phyloP scores from a whole-genome alignment of 2,329 filamentous ascomycete species.

The Sporothrix mexicana region DNA sequence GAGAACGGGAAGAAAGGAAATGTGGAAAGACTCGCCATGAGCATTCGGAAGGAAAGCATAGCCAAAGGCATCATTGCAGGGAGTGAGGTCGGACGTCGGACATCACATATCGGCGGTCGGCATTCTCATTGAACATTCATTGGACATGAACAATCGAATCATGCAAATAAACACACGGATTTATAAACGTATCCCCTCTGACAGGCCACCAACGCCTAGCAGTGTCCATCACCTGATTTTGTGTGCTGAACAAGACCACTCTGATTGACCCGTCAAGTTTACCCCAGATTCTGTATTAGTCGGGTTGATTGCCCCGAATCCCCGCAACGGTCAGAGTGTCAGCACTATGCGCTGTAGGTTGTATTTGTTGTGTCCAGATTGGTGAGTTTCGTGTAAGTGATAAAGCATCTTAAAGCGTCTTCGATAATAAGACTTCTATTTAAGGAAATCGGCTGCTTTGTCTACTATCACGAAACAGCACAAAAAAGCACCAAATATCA shows the following conservation, averaged over 20 bases:
- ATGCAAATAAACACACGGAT: not conserved
- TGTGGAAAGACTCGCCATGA: not conserved
- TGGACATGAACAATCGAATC: no score
- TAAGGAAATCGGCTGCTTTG: not conserved
- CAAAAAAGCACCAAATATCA: not conserved
- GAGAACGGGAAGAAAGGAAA: not conserved
- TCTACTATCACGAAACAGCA: not conserved
- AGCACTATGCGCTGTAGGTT: not conserved
- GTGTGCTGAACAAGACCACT: no score
- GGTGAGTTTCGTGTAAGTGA: slow-evolving; percentile 15
- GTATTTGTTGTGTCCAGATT: slow-evolving; percentile 3
- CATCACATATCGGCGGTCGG: not conserved
- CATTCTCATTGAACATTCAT: not conserved
- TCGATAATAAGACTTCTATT: slow-evolving; percentile 9
- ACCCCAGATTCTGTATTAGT: slow-evolving; percentile 15
- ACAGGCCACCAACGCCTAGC: no score
- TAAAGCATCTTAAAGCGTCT: not conserved
- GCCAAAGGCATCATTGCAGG: no score
- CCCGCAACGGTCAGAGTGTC: not conserved
- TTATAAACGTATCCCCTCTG: no score
- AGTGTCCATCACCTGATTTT: no score
- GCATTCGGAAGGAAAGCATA: not conserved
- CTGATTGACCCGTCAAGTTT: not conserved
- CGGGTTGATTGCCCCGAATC: slow-evolving; percentile 32
- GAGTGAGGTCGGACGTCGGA: not conserved